A percentile compares a stretch with the other conserved stretches of the same genome.
These are phyloP conservation scores for Aureobasidium melanogenum DNA, from an alignment of 2,329 filamentous ascomycete genomes.

Conservation along the genomic window DNA sequence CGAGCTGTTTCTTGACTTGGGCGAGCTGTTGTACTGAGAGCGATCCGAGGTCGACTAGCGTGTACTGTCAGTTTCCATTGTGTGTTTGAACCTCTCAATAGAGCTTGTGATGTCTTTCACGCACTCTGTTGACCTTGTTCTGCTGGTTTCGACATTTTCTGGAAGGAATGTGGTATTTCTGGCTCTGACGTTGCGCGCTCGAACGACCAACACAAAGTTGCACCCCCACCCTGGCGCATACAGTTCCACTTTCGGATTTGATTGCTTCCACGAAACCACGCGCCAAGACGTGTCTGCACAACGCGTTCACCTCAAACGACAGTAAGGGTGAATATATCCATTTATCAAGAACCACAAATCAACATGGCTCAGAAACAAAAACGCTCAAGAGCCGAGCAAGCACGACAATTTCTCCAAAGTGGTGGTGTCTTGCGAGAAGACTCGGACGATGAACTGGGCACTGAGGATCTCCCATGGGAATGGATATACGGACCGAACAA, in stretches of 20 bases:
- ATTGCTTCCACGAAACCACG: constrained; percentile 6
- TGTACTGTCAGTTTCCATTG: constrained; percentile 5
- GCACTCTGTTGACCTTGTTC: constrained; percentile 5
- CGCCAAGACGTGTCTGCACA: background rate
- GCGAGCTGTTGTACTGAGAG: constrained; percentile 79
- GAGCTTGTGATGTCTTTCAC: background rate
- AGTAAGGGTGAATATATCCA: background rate
- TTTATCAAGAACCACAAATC: background rate
- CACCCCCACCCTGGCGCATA: background rate
- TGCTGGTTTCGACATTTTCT: constrained; percentile 1
- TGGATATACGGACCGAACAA: constrained; percentile 46
- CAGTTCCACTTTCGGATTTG: background rate
- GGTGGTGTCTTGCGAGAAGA: constrained; percentile 64
- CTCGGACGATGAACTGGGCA: constrained; percentile 73
- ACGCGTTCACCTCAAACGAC: background rate
- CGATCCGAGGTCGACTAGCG: constrained; percentile 58
- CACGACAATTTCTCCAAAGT: constrained; percentile 43
- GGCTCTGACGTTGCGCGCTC: constrained; percentile 1
- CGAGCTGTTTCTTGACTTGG: constrained; percentile 90
- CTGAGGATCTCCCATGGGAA: constrained; percentile 43
- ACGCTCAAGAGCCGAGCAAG: constrained; percentile 36
- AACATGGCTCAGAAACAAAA: constrained; percentile 21
- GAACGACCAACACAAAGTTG: background rate
- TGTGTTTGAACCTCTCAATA: background rate
- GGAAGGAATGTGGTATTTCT: background rate